Evolutionary conservation across 1,284 basidiomycete genomes (phyloP).

Genomic region (Mycosarcoma maydis): DNA sequence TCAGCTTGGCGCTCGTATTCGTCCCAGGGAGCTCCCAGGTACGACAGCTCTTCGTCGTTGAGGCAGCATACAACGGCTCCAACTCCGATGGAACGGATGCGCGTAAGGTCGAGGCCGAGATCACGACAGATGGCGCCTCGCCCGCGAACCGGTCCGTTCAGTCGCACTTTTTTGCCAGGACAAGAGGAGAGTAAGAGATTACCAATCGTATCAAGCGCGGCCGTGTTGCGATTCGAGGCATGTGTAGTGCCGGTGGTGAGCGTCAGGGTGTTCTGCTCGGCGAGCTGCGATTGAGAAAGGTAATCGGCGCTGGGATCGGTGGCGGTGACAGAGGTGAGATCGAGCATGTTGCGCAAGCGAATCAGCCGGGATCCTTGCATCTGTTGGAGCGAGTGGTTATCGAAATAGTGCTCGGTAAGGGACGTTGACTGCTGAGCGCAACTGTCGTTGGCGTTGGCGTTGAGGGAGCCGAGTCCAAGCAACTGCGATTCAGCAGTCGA

Average conservation of each 20-base stretch:
- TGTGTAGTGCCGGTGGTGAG: not conserved
- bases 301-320: constrained; percentile 26
- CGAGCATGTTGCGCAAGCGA: constrained; percentile 44
- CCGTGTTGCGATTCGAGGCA: constrained; percentile 10
- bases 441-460: not conserved
- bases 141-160: constrained; percentile 81
- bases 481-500: constrained; percentile 26
- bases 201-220: constrained; percentile 71
- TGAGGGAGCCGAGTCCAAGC: constrained; percentile 2
- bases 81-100: constrained; percentile 81
- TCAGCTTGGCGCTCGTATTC: constrained; percentile 77
- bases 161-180: constrained; percentile 93
- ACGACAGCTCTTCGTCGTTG: constrained; percentile 83
- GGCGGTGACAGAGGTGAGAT: constrained; percentile 38
- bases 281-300: constrained; percentile 29
- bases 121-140: constrained; percentile 86
- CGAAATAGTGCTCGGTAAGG: constrained; percentile 14
- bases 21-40: constrained; percentile 83
- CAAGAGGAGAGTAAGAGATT: constrained; percentile 91
- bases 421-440: constrained; percentile 1
- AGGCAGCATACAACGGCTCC: constrained; percentile 87
- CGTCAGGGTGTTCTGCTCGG: constrained; percentile 13
- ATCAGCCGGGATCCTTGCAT: constrained; percentile 51
- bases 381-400: constrained; percentile 38
- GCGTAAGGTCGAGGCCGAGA: constrained; percentile 77